A percentile compares a stretch with the other conserved stretches of the same genome.
Evolutionary conservation across 225 moss, liverwort and hornwort species (phyloP).

Genomic region (Physcomitrellopsis africana): DNA sequence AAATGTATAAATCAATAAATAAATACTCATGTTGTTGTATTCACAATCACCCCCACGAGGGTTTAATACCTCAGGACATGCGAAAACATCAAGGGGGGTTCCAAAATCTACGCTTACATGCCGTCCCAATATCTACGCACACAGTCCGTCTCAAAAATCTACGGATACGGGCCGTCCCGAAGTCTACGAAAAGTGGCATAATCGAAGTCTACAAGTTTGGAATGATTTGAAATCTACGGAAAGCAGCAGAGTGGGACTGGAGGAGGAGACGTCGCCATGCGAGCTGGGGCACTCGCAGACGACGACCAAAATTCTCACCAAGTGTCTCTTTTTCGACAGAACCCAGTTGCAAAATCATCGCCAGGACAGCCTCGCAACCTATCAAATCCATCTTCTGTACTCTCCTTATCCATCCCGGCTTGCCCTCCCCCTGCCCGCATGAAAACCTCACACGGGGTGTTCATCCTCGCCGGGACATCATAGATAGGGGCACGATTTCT

Average conservation of each 20-base stretch:
- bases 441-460: not conserved
- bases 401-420: not conserved
- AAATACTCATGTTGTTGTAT: no score
- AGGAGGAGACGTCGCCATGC: not conserved
- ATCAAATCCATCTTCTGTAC: not conserved
- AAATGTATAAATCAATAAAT: no score
- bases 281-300: not conserved
- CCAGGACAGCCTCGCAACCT: not conserved
- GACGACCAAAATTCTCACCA: not conserved
- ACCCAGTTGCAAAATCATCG: not conserved
- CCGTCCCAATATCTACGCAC: no score
- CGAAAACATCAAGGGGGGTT: no score
- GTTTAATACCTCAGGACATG: no score
- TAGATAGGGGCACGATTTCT: no score
- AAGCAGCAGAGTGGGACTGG: not conserved
- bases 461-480: no score
- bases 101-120: no score
- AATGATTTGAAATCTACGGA: not conserved
- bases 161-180: no score
- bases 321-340: not conserved
- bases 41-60: no score
- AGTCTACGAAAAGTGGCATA: no score
- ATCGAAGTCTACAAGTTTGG: not conserved
- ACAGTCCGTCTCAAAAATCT: no score
- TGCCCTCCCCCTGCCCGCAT: not conserved